phyloP scores from a whole-genome alignment of 2,329 filamentous ascomycete genomes.

The Metarhizium anisopliae region DNA sequence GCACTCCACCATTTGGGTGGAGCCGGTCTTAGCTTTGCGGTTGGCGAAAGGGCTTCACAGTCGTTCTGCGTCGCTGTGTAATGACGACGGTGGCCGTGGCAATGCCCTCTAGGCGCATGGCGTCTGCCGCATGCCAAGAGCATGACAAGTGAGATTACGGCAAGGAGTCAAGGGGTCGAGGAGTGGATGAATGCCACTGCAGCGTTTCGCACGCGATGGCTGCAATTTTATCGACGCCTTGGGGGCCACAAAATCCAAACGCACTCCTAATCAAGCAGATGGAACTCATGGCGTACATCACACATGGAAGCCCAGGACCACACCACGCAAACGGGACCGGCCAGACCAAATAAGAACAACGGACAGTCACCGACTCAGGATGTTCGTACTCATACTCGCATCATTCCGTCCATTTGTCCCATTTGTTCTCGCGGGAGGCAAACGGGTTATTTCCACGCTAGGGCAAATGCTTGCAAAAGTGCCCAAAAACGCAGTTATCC shows the following conservation, averaged over 20 bases:
- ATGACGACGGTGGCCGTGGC: slow-evolving; percentile 1
- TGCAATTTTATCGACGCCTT: background rate
- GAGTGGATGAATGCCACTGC: background rate
- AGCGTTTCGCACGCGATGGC: background rate
- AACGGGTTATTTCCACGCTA: background rate
- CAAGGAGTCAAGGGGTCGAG: background rate
- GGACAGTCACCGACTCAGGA: background rate
- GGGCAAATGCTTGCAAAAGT: background rate
- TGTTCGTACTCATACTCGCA: background rate
- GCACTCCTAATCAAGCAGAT: background rate
- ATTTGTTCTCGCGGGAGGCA: background rate
- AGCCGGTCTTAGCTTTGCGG: background rate
- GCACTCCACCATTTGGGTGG: background rate
- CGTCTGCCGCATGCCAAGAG: background rate
- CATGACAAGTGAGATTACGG: background rate
- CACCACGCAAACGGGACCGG: background rate
- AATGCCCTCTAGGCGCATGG: background rate
- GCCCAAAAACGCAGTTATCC: background rate
- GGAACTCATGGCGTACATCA: background rate
- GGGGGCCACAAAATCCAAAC: background rate
- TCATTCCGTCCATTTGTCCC: background rate
- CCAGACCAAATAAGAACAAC: background rate
- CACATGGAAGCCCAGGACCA: background rate
- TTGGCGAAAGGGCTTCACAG: background rate
- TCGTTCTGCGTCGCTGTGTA: background rate